These are phyloP conservation scores for Dactylonectria macrodidyma DNA, from an alignment of 2,329 filamentous ascomycete genomes.

Conservation along the genomic window DNA sequence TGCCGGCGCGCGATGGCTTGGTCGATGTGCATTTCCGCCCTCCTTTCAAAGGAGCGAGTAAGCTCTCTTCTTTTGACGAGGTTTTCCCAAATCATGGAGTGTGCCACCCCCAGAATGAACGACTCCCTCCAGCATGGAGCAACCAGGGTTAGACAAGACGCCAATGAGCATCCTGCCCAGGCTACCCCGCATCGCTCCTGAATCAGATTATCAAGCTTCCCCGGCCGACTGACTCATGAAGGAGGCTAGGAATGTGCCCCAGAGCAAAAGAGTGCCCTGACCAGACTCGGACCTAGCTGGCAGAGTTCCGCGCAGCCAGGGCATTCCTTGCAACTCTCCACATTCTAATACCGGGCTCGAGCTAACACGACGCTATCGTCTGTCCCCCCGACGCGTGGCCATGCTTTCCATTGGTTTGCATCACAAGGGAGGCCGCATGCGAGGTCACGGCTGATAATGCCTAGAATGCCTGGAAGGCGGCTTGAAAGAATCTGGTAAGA, in stretches of 20 bases:
- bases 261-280: neutral
- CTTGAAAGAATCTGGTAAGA: neutral
- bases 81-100: conserved; percentile 1
- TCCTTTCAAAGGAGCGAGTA: neutral
- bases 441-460: neutral
- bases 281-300: neutral
- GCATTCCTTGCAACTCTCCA: conserved; percentile 20
- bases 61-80: neutral
- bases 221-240: conserved; percentile 23
- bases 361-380: conserved; percentile 27
- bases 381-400: conserved; percentile 7
- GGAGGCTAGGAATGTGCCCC: conserved; percentile 12
- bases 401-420: conserved; percentile 23
- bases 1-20: neutral
- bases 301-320: conserved; percentile 18
- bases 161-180: neutral
- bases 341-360: conserved; percentile 10
- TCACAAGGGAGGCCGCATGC: neutral
- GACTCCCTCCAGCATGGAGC: neutral
- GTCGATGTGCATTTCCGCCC: neutral
- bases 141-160: neutral
- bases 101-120: neutral
- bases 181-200: conserved; percentile 19
- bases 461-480: neutral
- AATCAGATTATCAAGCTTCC: conserved; percentile 30